A percentile compares a stretch with the other conserved stretches of the same genome.
phyloP scores from a whole-genome alignment of 768 basidiomycete species.

The Gymnopilus dilepis region DNA sequence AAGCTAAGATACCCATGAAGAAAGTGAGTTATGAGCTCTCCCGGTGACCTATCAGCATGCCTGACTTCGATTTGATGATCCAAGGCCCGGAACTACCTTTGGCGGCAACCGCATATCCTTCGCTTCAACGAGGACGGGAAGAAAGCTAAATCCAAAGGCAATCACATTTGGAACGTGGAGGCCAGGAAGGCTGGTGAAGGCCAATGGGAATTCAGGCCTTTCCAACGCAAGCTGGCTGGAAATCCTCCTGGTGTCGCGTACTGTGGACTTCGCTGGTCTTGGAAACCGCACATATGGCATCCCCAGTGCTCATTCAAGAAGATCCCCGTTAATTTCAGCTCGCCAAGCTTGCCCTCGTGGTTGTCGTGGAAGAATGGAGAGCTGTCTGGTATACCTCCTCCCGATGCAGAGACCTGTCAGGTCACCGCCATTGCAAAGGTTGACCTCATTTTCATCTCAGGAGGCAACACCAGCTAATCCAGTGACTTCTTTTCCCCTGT shows the following conservation, averaged over 20 bases:
- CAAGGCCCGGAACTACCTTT: constrained; percentile 92
- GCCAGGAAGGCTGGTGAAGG: constrained; percentile 82
- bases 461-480: constrained; percentile 12
- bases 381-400: constrained; percentile 79
- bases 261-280: constrained; percentile 80
- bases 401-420: constrained; percentile 76
- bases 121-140: constrained; percentile 99
- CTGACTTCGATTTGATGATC: constrained; percentile 19
- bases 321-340: constrained; percentile 78
- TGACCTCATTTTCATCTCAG: constrained; percentile 29
- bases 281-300: constrained; percentile 96
- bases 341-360: constrained; percentile 86
- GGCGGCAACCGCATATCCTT: constrained; percentile 92
- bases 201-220: constrained; percentile 87
- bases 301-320: constrained; percentile 88
- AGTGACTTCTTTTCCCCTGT: constrained; percentile 16
- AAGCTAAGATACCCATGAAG: constrained; percentile 96
- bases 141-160: constrained; percentile 98
- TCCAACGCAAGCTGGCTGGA: constrained; percentile 87
- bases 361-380: constrained; percentile 86
- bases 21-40: constrained; percentile 60
- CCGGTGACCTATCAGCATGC: background rate
- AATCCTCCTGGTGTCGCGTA: constrained; percentile 83
- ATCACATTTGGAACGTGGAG: constrained; percentile 99
- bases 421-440: constrained; percentile 82